phyloP scores from a whole-genome alignment of 1,139 yeast species.

The Schwanniomyces etchellsii region DNA sequence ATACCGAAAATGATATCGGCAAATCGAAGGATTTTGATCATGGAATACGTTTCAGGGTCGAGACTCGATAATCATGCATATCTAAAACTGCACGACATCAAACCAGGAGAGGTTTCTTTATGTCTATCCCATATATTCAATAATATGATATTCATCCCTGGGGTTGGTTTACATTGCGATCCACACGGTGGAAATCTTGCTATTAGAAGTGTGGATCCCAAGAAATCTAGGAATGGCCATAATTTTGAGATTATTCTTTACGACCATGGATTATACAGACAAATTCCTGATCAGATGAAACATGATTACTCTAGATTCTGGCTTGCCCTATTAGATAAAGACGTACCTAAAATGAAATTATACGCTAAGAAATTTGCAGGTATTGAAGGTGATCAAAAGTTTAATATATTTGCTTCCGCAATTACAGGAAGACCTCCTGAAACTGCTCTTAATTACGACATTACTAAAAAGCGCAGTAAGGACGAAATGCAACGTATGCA shows the following conservation, averaged over 20 bases:
- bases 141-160: conserved; percentile 91
- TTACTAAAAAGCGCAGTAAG: conserved; percentile 48
- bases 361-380: conserved; percentile 80
- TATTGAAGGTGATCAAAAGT: conserved; percentile 67
- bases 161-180: conserved; percentile 91
- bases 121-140: conserved; percentile 89
- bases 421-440: conserved; percentile 76
- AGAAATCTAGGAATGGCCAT: conserved; percentile 38
- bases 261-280: conserved; percentile 92
- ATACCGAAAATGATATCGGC: conserved; percentile 73
- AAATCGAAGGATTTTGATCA: conserved; percentile 64
- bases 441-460: conserved; percentile 38
- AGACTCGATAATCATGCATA: conserved; percentile 73
- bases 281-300: conserved; percentile 72
- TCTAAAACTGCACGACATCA: conserved; percentile 56
- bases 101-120: conserved; percentile 71
- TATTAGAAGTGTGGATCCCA: conserved; percentile 41
- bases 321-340: conserved; percentile 77
- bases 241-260: conserved; percentile 89
- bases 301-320: conserved; percentile 87
- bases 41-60: conserved; percentile 85
- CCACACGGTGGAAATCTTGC: conserved; percentile 98
- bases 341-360: conserved; percentile 57
- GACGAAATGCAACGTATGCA: conserved; percentile 58
- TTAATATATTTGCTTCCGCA: conserved; percentile 84